A percentile compares a stretch with the other conserved stretches of the same genome.
Conservation (phyloP, 495 filamentous ascomycete species). For the Clavariopsis aquatica region DNA sequence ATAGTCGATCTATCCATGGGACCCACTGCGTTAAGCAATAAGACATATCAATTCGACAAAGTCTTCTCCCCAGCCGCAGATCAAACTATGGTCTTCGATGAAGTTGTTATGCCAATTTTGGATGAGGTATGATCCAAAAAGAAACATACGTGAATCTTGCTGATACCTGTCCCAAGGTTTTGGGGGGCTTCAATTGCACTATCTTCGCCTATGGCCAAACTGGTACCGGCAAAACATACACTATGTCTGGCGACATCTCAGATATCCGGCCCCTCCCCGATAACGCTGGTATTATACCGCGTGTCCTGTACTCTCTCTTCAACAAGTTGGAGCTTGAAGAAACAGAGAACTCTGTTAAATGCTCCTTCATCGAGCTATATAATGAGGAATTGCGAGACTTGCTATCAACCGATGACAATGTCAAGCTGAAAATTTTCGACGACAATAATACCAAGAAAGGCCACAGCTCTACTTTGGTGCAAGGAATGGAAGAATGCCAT, state of each 20-base stretch:
- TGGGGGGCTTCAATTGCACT: slow-evolving; percentile 95
- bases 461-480: slow-evolving; percentile 76
- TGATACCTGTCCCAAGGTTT: slow-evolving; percentile 62
- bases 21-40: slow-evolving; percentile 86
- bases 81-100: slow-evolving; percentile 87
- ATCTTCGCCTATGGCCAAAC: slow-evolving; percentile 99
- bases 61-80: slow-evolving; percentile 96
- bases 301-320: slow-evolving; percentile 83
- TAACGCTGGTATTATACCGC: slow-evolving; percentile 89
- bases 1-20: slow-evolving; percentile 88
- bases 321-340: slow-evolving; percentile 73
- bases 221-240: slow-evolving; percentile 97
- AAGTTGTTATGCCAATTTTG: slow-evolving; percentile 86
- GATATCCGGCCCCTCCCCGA: slow-evolving; percentile 83
- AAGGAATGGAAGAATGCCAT: slow-evolving; percentile 95
- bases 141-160: neutral
- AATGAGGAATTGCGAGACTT: slow-evolving; percentile 95
- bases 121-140: slow-evolving; percentile 68
- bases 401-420: slow-evolving; percentile 73
- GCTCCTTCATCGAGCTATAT: slow-evolving; percentile 97
- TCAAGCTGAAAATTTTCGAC: slow-evolving; percentile 93
- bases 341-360: slow-evolving; percentile 88
- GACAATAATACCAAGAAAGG: slow-evolving; percentile 77
- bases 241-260: slow-evolving; percentile 97
- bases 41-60: slow-evolving; percentile 94